Conservation (phyloP, 2,329 filamentous ascomycete species). For the Cordyceps cicadae region DNA sequence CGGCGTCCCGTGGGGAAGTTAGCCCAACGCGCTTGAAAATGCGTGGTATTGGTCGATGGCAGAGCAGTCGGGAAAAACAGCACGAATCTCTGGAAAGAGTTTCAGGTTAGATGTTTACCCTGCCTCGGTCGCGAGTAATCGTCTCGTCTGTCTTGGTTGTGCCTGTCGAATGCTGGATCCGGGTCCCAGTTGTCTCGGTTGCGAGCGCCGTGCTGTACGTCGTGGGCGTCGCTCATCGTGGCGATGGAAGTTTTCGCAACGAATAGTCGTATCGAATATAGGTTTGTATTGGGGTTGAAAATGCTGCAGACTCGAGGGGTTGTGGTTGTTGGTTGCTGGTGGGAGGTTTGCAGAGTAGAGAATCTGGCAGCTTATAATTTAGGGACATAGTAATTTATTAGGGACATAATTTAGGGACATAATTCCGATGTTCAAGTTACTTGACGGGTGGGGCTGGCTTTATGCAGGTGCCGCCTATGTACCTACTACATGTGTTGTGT, state of each 20-base stretch:
- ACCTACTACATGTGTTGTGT: too few relatives aligned
- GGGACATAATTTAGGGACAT: too few relatives aligned
- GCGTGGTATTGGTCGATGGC: background rate
- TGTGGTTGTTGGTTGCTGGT: background rate
- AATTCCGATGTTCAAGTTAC: too few relatives aligned
- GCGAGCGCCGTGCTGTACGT: constrained; percentile 23
- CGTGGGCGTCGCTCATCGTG: constrained; percentile 38
- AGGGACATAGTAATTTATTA: too few relatives aligned
- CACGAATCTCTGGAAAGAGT: constrained; percentile 13
- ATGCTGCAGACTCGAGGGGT: too few relatives aligned
- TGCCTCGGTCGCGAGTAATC: constrained; percentile 40
- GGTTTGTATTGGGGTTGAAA: background rate
- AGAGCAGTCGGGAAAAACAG: background rate
- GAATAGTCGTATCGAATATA: background rate
- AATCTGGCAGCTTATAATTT: background rate
- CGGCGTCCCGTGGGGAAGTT: constrained; percentile 37
- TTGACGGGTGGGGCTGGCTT: too few relatives aligned
- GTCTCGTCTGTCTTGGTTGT: constrained; percentile 21
- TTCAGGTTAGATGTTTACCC: constrained; percentile 37
- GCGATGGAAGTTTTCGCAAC: constrained; percentile 17
- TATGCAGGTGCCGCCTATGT: too few relatives aligned
- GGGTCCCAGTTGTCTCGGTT: constrained; percentile 19
- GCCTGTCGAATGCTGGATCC: constrained; percentile 11
- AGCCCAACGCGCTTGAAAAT: constrained; percentile 22
- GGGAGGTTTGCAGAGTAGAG: background rate